These are phyloP conservation scores for Leptodermis oblonga DNA, from an alignment of 257 asterid genomes.

Conservation along the genomic window DNA sequence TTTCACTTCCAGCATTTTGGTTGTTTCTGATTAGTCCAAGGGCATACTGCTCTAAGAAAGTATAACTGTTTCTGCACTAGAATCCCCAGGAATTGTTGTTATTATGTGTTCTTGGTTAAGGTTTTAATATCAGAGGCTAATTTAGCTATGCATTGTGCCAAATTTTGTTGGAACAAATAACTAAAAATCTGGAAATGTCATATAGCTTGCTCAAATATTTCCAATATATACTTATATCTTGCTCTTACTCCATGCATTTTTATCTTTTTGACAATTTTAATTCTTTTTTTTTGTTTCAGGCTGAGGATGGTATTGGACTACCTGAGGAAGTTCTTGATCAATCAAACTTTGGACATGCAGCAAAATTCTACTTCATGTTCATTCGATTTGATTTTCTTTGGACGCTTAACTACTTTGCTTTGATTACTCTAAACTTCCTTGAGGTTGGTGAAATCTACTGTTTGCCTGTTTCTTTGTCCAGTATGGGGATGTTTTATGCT, in stretches of 20 bases:
- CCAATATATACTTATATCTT: neutral
- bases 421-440: constrained; percentile 66
- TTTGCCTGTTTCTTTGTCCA: neutral
- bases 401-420: constrained; percentile 83
- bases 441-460: constrained; percentile 24
- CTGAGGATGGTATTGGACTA: constrained; percentile 95
- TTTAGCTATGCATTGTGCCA: neutral
- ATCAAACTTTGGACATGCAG: constrained; percentile 64
- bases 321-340: constrained; percentile 95
- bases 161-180: neutral
- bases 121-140: neutral
- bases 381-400: constrained; percentile 81
- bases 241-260: neutral
- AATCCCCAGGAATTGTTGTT: neutral
- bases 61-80: neutral
- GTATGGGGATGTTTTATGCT: neutral
- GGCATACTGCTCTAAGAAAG: neutral
- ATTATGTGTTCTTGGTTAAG: neutral
- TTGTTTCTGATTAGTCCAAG: neutral
- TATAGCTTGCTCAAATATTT: neutral
- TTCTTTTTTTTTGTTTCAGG: constrained; percentile 46
- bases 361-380: constrained; percentile 61
- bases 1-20: neutral
- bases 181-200: neutral
- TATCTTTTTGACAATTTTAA: neutral